Percentiles rank a stretch among this genome's conserved stretches.
phyloP scores from a whole-genome alignment of 768 basidiomycete species.

The Saitozyma podzolica region DNA sequence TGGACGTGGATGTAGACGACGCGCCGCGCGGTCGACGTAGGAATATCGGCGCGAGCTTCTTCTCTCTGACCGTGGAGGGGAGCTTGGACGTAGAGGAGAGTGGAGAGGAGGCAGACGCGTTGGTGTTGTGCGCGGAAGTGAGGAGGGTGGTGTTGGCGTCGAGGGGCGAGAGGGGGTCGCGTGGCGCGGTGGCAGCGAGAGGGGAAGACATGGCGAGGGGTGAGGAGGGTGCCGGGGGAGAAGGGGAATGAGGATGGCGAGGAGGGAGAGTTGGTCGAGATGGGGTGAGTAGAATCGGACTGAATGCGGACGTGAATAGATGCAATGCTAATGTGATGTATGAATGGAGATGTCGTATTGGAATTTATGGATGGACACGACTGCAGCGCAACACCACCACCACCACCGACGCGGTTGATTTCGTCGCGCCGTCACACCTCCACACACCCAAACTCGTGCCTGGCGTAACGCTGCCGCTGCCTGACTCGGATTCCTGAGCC shows the following conservation, averaged over 20 bases:
- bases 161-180: too few relatives aligned
- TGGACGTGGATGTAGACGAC: not conserved
- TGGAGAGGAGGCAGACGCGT: not conserved
- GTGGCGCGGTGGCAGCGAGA: slow-evolving; percentile 6
- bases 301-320: not conserved
- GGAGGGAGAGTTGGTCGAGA: not conserved
- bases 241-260: not conserved
- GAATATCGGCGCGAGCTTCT: slow-evolving; percentile 19
- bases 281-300: too few relatives aligned
- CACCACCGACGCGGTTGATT: too few relatives aligned
- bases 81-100: not conserved
- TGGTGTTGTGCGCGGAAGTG: not conserved
- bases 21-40: not conserved
- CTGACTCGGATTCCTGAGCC: too few relatives aligned
- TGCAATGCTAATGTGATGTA: not conserved
- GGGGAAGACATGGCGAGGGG: not conserved
- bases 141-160: too few relatives aligned
- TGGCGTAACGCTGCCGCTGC: too few relatives aligned
- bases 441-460: too few relatives aligned
- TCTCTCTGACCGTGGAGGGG: slow-evolving; percentile 3
- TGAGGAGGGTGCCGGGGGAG: not conserved
- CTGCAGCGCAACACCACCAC: too few relatives aligned
- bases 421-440: too few relatives aligned
- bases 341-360: not conserved
- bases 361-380: too few relatives aligned